Percentiles rank a stretch among this genome's conserved stretches.
Evolutionary conservation across 306 rosid genomes (phyloP).

Genomic region (Vigna mungo): DNA sequence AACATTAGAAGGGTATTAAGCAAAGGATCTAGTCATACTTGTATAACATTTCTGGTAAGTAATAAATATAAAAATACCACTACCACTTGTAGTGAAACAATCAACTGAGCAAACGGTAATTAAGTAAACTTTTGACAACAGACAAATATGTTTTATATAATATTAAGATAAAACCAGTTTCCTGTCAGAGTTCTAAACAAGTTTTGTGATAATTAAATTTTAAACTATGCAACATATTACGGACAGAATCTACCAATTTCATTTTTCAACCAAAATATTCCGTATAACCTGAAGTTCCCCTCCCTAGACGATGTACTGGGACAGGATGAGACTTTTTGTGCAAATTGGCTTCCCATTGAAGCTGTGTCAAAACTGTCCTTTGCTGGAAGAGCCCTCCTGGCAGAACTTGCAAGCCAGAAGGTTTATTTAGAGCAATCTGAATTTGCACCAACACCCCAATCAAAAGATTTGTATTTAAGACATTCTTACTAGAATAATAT

Average conservation of each 20-base stretch:
- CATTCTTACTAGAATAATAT: constrained; percentile 15
- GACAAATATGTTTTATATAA: constrained; percentile 12
- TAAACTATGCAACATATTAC: constrained; percentile 38
- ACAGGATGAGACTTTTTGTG: constrained; percentile 60
- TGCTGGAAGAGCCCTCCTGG: constrained; percentile 99
- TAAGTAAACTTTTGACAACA: constrained; percentile 10
- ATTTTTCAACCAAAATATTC: constrained; percentile 37
- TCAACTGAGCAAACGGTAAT: constrained; percentile 17
- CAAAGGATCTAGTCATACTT: constrained; percentile 22
- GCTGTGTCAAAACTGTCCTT: constrained; percentile 89
- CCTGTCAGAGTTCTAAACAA: constrained; percentile 21
- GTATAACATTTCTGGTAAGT: constrained; percentile 8
- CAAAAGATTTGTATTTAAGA: constrained; percentile 28
- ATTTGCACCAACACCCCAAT: constrained; percentile 37
- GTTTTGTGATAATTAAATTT: constrained; percentile 24
- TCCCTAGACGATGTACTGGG: constrained; percentile 94
- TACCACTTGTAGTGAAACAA: constrained; percentile 24
- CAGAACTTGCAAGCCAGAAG: constrained; percentile 93
- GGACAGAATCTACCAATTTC: constrained; percentile 6
- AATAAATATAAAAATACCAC: constrained; percentile 14
- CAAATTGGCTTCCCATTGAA: constrained; percentile 62
- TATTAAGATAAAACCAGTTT: constrained; percentile 18
- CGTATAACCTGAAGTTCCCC: constrained; percentile 94
- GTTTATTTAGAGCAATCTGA: constrained; percentile 89
- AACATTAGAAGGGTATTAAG: constrained; percentile 21